These are phyloP conservation scores for Candida nanaspora DNA, from an alignment of 805 yeast species.

Conservation along the genomic window DNA sequence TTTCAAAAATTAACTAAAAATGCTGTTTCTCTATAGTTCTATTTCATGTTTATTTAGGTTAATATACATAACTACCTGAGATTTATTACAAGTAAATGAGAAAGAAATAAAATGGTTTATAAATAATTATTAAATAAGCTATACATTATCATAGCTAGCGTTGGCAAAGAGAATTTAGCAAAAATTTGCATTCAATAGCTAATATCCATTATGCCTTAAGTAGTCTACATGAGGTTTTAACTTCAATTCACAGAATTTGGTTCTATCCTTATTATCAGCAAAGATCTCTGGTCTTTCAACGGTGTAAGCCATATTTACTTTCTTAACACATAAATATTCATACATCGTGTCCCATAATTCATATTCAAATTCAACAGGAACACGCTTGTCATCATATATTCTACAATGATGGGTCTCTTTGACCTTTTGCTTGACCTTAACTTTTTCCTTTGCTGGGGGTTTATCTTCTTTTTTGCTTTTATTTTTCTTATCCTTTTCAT, in stretches of 20 bases:
- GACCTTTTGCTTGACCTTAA: neutral
- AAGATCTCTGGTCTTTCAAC: slow-evolving; percentile 3
- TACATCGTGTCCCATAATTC: slow-evolving; percentile 14
- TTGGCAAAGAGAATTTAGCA: too few species aligned
- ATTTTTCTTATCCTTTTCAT: neutral
- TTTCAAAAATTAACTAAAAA: too few species aligned
- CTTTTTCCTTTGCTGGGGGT: neutral
- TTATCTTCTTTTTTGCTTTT: neutral
- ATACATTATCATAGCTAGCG: too few species aligned
- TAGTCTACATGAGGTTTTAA: slow-evolving; percentile 12
- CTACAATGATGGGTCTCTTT: slow-evolving; percentile 4
- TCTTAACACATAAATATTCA: slow-evolving; percentile 13
- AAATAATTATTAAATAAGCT: too few species aligned
- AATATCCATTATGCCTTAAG: too few species aligned
- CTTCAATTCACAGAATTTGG: slow-evolving; percentile 9
- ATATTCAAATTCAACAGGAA: slow-evolving; percentile 11
- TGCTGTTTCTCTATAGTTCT: too few species aligned
- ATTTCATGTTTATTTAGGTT: too few species aligned
- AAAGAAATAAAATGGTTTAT: too few species aligned
- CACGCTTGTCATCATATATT: slow-evolving; percentile 7
- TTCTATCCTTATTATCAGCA: slow-evolving; percentile 8
- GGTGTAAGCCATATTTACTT: slow-evolving; percentile 11
- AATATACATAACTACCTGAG: too few species aligned
- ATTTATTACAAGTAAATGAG: too few species aligned
- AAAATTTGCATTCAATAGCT: too few species aligned